Conservation (phyloP, 1,284 basidiomycete genomes). For the Coniophora puteana region DNA sequence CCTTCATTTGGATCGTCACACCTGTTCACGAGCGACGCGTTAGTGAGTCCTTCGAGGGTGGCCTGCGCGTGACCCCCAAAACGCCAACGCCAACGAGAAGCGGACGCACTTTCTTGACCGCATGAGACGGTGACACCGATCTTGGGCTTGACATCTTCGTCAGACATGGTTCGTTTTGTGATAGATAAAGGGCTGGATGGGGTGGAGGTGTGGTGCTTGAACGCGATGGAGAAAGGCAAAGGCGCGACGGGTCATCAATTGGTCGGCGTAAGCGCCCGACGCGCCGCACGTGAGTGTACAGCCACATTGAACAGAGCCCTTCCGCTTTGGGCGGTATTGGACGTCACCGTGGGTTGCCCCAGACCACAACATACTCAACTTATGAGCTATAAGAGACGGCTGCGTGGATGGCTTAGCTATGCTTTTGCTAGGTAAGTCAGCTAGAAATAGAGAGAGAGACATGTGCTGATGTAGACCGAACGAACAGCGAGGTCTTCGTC, state of each 20-base stretch:
- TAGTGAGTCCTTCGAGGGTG: slow-evolving; percentile 1
- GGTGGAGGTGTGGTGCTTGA: too few relatives aligned
- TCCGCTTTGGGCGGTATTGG: too few relatives aligned
- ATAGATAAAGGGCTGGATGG: too few relatives aligned
- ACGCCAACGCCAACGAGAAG: neutral
- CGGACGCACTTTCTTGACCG: slow-evolving; percentile 42
- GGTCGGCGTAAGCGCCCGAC: too few relatives aligned
- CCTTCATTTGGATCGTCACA: slow-evolving; percentile 63
- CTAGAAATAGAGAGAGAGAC: neutral
- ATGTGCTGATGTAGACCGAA: slow-evolving; percentile 3
- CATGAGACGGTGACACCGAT: slow-evolving; percentile 52
- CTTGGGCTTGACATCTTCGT: slow-evolving; percentile 68
- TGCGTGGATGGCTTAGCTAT: slow-evolving; percentile 73
- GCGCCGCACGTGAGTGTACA: too few relatives aligned
- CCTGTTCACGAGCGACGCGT: slow-evolving; percentile 28
- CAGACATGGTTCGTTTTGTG: slow-evolving; percentile 35
- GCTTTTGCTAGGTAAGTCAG: slow-evolving; percentile 66
- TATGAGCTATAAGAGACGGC: slow-evolving; percentile 43
- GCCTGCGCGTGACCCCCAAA: slow-evolving; percentile 3
- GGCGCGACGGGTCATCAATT: too few relatives aligned
- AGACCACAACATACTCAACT: too few relatives aligned
- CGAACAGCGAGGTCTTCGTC: slow-evolving; percentile 72
- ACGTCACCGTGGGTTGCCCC: too few relatives aligned
- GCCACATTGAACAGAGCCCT: too few relatives aligned
- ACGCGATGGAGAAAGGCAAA: too few relatives aligned